These are phyloP conservation scores for Lasiodiplodia citricola DNA, from an alignment of 2,329 filamentous ascomycete genomes.

Conservation along the genomic window DNA sequence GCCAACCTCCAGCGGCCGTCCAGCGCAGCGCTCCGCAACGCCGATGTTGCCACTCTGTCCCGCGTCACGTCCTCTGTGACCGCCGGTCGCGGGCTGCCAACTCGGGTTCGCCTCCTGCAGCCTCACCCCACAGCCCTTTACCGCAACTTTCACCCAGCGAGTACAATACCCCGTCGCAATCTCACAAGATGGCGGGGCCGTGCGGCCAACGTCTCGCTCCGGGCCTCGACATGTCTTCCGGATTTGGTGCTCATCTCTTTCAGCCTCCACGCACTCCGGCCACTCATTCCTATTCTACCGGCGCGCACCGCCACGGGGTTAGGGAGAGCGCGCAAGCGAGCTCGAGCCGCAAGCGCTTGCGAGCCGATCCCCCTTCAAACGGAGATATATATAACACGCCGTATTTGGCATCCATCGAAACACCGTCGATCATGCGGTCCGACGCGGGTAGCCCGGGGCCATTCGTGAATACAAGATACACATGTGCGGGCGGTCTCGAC, in stretches of 20 bases:
- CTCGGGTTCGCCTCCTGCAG: conserved; percentile 15
- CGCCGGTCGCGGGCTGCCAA: conserved; percentile 9
- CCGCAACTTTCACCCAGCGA: conserved; percentile 19
- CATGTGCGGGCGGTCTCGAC: conserved; percentile 57
- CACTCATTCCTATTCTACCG: conserved; percentile 18
- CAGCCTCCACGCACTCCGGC: conserved; percentile 23
- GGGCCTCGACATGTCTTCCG: conserved; percentile 19
- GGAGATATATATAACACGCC: conserved; percentile 24
- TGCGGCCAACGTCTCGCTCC: conserved; percentile 25
- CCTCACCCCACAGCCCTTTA: conserved; percentile 18
- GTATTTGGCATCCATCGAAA: conserved; percentile 21
- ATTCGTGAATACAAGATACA: conserved; percentile 59
- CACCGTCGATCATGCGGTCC: conserved; percentile 25
- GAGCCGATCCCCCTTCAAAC: conserved; percentile 26
- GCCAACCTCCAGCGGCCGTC: neutral
- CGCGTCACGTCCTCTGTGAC: conserved; percentile 20
- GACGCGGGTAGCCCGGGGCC: conserved; percentile 47
- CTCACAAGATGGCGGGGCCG: conserved; percentile 23
- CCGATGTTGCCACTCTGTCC: conserved; percentile 16
- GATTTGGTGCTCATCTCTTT: conserved; percentile 20
- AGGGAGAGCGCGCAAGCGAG: conserved; percentile 3
- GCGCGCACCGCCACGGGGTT: conserved; percentile 19
- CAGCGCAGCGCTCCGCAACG: conserved; percentile 7
- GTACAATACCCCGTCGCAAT: conserved; percentile 12
- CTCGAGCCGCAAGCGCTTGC: conserved; percentile 27